Base-by-base conservation (phyloP, 148 eudicot genomes). In the Heliamphora exappendiculata region DNA sequence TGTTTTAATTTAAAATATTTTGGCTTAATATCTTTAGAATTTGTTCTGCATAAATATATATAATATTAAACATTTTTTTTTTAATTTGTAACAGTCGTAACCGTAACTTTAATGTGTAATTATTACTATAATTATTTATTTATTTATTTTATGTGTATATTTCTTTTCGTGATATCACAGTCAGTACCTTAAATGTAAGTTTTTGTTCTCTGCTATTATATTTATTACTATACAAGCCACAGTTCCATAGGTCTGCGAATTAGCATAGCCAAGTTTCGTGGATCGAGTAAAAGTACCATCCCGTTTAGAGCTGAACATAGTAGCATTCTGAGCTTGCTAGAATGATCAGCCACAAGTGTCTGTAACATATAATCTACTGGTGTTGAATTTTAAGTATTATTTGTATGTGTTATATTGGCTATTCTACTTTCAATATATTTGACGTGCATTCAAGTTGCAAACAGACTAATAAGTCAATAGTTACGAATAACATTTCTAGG, bases 241-340 rank as follows among this genome's bases (percentile, higher is more conserved):
- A 20, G 50, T 29, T 60, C 36, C 65, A 8, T 17, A 64, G 41
- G 3, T 13, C 65, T 60, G 37, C 37, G 13, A 34, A 62, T 62
- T 12, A 29, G 37, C 67, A 13, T 62, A 6, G 39, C 17, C 70
- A 39, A 24, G 28, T 41, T 37, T 67, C 22, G 17, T 41, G 51
- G 51, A 41, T 29, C 3, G 2, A 16, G 1, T 20, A 41, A 12
- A 66, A 41, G 33, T 41, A 41, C 33, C 4, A 41, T 39, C 17
- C 37, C 29, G 65, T 22, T 22, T 31, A 29, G 66, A 39, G 34
- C 42, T 65, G 45, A 37, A 65, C 44, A 11, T 41, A 20, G 36
- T 69, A 13, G 9, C 55, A 42, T 41, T 22, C 53, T 44, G 54
- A 69, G 72, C 51, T 45, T 69, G 37, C 72, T 69, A 45, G 55